These are phyloP conservation scores for Hanseniaspora thailandica DNA, from an alignment of 805 yeast genomes.

Conservation along the genomic window DNA sequence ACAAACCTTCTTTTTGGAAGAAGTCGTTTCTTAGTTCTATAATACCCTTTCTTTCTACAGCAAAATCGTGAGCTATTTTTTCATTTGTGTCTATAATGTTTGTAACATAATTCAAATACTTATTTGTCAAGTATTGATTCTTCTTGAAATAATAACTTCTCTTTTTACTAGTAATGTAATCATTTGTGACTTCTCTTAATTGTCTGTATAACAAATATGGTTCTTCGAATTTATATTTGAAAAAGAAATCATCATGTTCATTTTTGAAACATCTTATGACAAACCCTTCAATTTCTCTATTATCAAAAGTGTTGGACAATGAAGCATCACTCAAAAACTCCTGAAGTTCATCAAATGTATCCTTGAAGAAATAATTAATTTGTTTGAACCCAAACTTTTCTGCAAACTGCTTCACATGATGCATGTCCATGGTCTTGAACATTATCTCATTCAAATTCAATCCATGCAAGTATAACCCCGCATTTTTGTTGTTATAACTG, in stretches of 20 bases:
- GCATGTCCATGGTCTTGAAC: slow-evolving; percentile 57
- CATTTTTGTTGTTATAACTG: slow-evolving; percentile 46
- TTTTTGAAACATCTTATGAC: slow-evolving; percentile 56
- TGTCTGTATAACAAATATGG: slow-evolving; percentile 86
- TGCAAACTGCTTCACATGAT: slow-evolving; percentile 50
- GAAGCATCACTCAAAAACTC: slow-evolving; percentile 45
- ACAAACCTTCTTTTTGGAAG: slow-evolving; percentile 39
- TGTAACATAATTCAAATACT: slow-evolving; percentile 56
- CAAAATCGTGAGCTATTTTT: slow-evolving; percentile 35
- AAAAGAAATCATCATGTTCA: slow-evolving; percentile 46
- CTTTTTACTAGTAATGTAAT: slow-evolving; percentile 31
- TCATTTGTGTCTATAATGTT: slow-evolving; percentile 44
- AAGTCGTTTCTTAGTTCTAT: slow-evolving; percentile 61
- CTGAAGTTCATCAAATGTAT: slow-evolving; percentile 34
- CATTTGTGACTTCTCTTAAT: slow-evolving; percentile 75
- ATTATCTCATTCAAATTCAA: slow-evolving; percentile 53
- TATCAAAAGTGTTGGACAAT: slow-evolving; percentile 57
- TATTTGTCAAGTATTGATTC: slow-evolving; percentile 50
- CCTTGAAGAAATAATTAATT: slow-evolving; percentile 38
- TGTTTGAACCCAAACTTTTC: slow-evolving; percentile 54
- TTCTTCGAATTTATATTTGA: slow-evolving; percentile 89
- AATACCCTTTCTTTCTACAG: slow-evolving; percentile 50
- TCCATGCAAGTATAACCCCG: slow-evolving; percentile 89
- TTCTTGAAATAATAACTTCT: slow-evolving; percentile 32
- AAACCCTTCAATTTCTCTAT: slow-evolving; percentile 80